These are phyloP conservation scores for Colletotrichum chlorophyti DNA, from an alignment of 2,329 filamentous ascomycete species.

Conservation along the genomic window DNA sequence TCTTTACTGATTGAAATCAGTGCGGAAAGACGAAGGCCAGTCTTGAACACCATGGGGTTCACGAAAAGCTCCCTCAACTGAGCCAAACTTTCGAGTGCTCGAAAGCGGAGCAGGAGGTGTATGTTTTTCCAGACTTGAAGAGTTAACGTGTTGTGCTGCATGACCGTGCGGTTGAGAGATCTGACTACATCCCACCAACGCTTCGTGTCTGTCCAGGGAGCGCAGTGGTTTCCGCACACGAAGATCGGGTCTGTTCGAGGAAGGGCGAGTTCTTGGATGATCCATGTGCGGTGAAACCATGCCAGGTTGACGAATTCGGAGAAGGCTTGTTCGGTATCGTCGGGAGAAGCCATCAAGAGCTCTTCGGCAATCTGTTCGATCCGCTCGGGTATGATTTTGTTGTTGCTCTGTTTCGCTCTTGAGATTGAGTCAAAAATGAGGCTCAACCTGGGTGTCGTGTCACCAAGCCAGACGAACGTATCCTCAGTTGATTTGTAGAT, in stretches of 20 bases:
- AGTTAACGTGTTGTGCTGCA: no score
- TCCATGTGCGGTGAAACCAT: neutral
- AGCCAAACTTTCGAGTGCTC: no score
- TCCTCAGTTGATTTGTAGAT: neutral
- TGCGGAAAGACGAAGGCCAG: neutral
- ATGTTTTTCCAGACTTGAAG: no score
- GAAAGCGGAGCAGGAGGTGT: no score
- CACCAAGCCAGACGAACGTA: conserved; percentile 3
- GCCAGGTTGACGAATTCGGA: neutral
- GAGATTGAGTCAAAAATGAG: neutral
- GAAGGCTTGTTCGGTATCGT: no score
- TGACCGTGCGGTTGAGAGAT: no score
- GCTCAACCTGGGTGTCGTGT: neutral
- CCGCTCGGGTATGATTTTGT: neutral
- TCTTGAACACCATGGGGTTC: neutral
- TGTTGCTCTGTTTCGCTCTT: neutral
- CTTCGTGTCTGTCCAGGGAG: neutral
- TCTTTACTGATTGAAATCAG: neutral
- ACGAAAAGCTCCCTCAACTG: no score
- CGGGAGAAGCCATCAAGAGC: no score
- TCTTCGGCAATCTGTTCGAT: neutral
- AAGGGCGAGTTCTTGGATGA: neutral
- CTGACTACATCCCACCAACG: no score
- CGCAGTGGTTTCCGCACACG: neutral
- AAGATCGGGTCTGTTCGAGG: neutral